These are phyloP conservation scores for Leptographium flavum DNA, from an alignment of 2,329 filamentous ascomycete genomes.

Conservation along the genomic window DNA sequence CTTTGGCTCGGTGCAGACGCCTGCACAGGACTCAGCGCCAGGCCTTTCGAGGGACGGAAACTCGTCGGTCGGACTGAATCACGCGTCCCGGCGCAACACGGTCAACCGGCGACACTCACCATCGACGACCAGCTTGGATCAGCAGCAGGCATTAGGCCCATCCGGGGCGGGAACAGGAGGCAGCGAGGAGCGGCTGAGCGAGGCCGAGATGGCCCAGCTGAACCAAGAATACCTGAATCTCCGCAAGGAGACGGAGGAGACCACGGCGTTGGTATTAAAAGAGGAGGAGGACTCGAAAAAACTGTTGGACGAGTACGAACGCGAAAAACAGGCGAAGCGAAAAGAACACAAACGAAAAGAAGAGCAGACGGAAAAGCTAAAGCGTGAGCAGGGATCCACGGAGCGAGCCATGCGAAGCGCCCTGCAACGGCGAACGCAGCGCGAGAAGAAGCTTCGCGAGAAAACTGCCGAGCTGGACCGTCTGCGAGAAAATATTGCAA, in stretches of 20 bases:
- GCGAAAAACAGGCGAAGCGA: constrained; percentile 66
- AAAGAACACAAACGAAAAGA: constrained; percentile 78
- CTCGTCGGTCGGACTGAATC: constrained; percentile 12
- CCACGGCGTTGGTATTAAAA: constrained; percentile 52
- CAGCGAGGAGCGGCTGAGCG: constrained; percentile 38
- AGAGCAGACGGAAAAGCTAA: constrained; percentile 72
- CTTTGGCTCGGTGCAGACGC: constrained; percentile 7
- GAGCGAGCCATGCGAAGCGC: constrained; percentile 71
- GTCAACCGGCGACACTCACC: constrained; percentile 66
- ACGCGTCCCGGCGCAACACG: constrained; percentile 43
- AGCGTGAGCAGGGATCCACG: constrained; percentile 63
- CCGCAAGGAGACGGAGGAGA: constrained; percentile 70
- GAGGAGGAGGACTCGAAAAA: constrained; percentile 58
- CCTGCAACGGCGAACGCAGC: constrained; percentile 64
- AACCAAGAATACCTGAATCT: constrained; percentile 70
- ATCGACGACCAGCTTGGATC: constrained; percentile 44
- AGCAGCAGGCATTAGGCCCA: constrained; percentile 16
- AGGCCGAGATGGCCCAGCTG: constrained; percentile 59
- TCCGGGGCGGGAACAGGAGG: not conserved
- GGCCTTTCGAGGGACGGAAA: constrained; percentile 52
- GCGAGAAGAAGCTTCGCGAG: constrained; percentile 56
- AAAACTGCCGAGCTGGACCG: constrained; percentile 56
- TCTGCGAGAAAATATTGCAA: constrained; percentile 52
- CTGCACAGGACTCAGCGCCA: constrained; percentile 16
- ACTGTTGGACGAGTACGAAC: constrained; percentile 53